Evolutionary conservation across 371 early-diverging fungal species (phyloP).

Genomic region (Mucor sp.): DNA sequence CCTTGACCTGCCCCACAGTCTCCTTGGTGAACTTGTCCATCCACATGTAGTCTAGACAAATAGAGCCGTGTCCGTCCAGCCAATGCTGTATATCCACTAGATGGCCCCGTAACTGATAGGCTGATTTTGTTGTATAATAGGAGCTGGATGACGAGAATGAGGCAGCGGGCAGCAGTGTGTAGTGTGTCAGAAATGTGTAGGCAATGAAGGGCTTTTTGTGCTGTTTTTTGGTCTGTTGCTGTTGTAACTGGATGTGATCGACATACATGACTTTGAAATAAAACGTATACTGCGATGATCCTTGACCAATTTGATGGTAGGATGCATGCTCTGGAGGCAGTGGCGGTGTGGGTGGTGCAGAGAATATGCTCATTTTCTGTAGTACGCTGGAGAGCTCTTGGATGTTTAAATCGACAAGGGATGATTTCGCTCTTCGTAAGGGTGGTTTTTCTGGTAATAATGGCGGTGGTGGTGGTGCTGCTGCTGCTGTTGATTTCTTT

Average conservation of each 20-base stretch:
- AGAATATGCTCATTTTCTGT: conserved; percentile 10
- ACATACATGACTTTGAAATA: conserved; percentile 43
- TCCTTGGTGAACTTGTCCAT: conserved; percentile 32
- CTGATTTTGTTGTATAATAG: conserved; percentile 13
- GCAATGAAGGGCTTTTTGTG: conserved; percentile 33
- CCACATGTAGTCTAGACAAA: conserved; percentile 26
- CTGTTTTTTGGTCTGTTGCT: background rate
- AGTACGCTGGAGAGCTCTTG: conserved; percentile 20
- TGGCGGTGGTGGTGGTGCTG: background rate
- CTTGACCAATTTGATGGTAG: conserved; percentile 51
- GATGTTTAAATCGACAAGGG: conserved; percentile 23
- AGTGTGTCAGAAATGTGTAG: conserved; percentile 36
- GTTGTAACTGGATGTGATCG: conserved; percentile 31
- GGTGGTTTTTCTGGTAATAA: background rate
- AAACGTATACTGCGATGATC: conserved; percentile 37
- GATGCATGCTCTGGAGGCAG: conserved; percentile 13
- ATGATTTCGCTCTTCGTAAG: conserved; percentile 19
- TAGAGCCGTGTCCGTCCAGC: conserved; percentile 26
- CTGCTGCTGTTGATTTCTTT: background rate
- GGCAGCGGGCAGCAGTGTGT: conserved; percentile 34
- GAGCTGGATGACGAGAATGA: conserved; percentile 18
- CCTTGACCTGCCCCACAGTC: conserved; percentile 29
- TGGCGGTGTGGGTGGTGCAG: conserved; percentile 2
- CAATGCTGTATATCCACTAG: conserved; percentile 42
- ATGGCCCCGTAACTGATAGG: conserved; percentile 43